Conservation (phyloP, 495 filamentous ascomycete genomes). For the Aspergillus panamensis region DNA sequence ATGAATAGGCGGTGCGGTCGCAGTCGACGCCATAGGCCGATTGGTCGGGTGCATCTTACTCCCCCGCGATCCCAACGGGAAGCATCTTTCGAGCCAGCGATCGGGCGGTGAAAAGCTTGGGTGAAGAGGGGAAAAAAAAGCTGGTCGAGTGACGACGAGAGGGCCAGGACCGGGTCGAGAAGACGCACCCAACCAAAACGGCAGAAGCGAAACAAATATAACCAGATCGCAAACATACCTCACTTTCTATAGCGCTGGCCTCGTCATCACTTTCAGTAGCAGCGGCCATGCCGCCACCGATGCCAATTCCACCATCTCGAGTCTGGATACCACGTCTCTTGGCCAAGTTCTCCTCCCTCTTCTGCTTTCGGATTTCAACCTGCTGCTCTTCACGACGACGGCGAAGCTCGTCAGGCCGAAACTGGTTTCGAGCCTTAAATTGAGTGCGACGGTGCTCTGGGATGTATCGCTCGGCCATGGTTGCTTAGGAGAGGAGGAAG, state of each 20-base stretch:
- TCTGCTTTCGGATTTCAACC: constrained; percentile 97
- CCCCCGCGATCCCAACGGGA: constrained; percentile 12
- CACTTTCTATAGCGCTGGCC: constrained; percentile 84
- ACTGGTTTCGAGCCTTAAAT: constrained; percentile 98
- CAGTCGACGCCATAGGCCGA: neutral
- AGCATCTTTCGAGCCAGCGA: constrained; percentile 28
- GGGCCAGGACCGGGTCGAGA: neutral
- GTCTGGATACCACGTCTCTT: constrained; percentile 92
- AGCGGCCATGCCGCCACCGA: constrained; percentile 80
- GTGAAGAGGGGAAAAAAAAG: constrained; percentile 13
- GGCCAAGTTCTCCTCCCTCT: constrained; percentile 96
- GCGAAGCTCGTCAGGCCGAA: constrained; percentile 97
- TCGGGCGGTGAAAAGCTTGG: constrained; percentile 41
- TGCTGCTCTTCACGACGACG: constrained; percentile 98
- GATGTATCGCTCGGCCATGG: constrained; percentile 98
- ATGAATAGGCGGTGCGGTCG: neutral
- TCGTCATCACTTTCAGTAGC: constrained; percentile 97
- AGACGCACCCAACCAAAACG: constrained; percentile 1
- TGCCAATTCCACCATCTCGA: constrained; percentile 66
- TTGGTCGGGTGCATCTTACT: constrained; percentile 17
- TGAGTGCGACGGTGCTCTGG: constrained; percentile 98
- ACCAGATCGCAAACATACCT: constrained; percentile 64
- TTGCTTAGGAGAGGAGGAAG: constrained; percentile 40
- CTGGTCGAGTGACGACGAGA: constrained; percentile 1
- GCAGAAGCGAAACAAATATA: constrained; percentile 1